A percentile compares a stretch with the other conserved stretches of the same genome.
phyloP scores from a whole-genome alignment of 2,329 filamentous ascomycete species.

The Neocucurbitaria cava region DNA sequence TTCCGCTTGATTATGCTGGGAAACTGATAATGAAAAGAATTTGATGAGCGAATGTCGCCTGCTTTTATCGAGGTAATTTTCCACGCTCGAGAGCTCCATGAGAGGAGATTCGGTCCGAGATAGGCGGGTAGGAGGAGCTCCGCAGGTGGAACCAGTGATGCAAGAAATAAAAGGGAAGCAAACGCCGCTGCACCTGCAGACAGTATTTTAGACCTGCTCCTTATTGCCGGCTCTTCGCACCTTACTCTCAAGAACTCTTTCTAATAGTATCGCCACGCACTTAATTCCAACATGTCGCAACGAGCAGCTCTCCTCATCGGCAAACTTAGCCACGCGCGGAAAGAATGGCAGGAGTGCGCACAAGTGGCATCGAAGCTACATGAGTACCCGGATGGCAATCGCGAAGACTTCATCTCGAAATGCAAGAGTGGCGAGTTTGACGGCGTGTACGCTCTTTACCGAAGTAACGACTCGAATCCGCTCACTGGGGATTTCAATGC shows the following conservation, averaged over 20 bases:
- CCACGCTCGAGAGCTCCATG: constrained; percentile 4
- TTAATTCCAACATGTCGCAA: constrained; percentile 35
- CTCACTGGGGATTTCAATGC: constrained; percentile 56
- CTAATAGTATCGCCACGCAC: not conserved
- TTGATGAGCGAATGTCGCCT: not conserved
- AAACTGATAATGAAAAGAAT: not conserved
- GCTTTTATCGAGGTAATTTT: constrained; percentile 15
- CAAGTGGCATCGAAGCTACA: constrained; percentile 46
- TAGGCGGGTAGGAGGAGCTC: constrained; percentile 21
- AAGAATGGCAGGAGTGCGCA: constrained; percentile 54
- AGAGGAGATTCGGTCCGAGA: constrained; percentile 26
- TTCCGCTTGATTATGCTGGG: not conserved
- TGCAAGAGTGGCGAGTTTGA: constrained; percentile 63
- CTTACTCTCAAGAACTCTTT: not conserved
- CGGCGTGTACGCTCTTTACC: constrained; percentile 63
- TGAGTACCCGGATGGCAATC: constrained; percentile 62
- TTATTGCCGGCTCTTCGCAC: not conserved
- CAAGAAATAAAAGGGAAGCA: constrained; percentile 22
- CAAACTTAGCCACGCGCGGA: constrained; percentile 52
- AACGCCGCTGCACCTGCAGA: constrained; percentile 22
- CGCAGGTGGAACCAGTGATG: constrained; percentile 16
- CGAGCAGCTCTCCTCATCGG: constrained; percentile 55
- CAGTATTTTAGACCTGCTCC: constrained; percentile 2
- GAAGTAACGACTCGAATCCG: constrained; percentile 64
- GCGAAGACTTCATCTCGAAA: constrained; percentile 63